Evolutionary conservation across 1,284 basidiomycete genomes (phyloP).

Genomic region (Puccinia coronata): DNA sequence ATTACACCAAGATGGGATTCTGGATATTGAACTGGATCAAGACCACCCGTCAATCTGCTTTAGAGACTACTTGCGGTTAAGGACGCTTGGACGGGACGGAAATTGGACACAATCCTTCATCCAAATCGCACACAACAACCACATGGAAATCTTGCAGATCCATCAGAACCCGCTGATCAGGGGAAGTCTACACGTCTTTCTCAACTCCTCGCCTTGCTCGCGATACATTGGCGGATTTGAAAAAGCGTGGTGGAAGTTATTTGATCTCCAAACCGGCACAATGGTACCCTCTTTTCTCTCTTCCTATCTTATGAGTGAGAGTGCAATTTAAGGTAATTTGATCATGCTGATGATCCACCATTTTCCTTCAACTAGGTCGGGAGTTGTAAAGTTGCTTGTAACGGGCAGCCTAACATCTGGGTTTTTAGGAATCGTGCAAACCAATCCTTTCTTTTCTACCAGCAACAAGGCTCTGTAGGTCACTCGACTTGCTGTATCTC

Average conservation of each 20-base stretch:
- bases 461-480: slow-evolving; percentile 23
- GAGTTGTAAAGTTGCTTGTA: slow-evolving; percentile 13
- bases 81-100: slow-evolving; percentile 17
- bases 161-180: slow-evolving; percentile 1
- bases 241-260: slow-evolving; percentile 18
- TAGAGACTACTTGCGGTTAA: not conserved
- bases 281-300: not conserved
- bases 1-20: slow-evolving; percentile 10
- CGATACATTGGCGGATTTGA: slow-evolving; percentile 17
- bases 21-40: slow-evolving; percentile 9
- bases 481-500: not conserved
- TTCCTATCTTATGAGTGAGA: no score
- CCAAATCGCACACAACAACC: not conserved
- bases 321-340: no score
- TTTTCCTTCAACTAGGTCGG: not conserved
- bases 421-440: not conserved
- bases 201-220: not conserved
- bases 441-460: slow-evolving; percentile 6
- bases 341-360: no score
- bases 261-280: slow-evolving; percentile 1
- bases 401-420: slow-evolving; percentile 24
- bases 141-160: slow-evolving; percentile 13
- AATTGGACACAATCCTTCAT: not conserved
- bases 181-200: slow-evolving; percentile 6
- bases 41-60: not conserved